Evolutionary conservation across 139 green algal species (phyloP).

Genomic region (Chlamydomonas sp.): DNA sequence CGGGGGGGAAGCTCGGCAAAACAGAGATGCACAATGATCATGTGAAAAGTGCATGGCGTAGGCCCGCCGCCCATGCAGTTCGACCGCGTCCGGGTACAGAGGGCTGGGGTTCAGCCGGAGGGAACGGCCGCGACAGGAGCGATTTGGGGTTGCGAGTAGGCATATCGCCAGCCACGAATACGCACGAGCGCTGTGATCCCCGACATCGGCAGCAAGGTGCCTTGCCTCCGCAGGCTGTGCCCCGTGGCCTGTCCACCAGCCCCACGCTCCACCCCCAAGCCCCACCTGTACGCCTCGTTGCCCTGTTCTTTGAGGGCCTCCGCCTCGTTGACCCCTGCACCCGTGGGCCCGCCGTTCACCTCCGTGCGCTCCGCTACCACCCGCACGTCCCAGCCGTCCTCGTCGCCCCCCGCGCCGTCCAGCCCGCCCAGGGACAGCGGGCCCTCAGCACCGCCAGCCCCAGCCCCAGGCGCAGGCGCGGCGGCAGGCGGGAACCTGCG

Average conservation of each 20-base stretch:
- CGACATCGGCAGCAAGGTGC: no score
- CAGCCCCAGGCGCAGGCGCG: not conserved
- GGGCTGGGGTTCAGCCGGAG: not conserved
- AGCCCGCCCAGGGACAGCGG: not conserved
- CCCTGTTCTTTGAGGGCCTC: slow-evolving; percentile 35
- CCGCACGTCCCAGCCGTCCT: not conserved
- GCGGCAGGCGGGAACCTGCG: slow-evolving; percentile 23
- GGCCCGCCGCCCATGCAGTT: not conserved
- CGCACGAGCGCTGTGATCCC: not conserved
- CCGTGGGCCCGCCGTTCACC: slow-evolving; percentile 19
- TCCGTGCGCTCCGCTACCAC: slow-evolving; percentile 30
- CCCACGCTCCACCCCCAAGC: not conserved
- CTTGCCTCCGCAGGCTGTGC: not conserved
- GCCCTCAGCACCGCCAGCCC: not conserved
- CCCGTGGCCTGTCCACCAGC: not conserved
- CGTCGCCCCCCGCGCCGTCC: not conserved
- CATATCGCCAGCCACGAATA: not conserved
- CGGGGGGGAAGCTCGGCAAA: not conserved
- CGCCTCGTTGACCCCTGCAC: slow-evolving; percentile 20
- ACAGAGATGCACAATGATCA: not conserved
- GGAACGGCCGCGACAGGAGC: not conserved
- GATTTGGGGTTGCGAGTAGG: not conserved
- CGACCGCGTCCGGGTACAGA: not conserved
- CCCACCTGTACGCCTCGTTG: slow-evolving; percentile 45
- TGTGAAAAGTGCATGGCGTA: not conserved